Evolutionary conservation across 108 stramenopile species (phyloP).

Genomic region (Cyclotella distinguenda): DNA sequence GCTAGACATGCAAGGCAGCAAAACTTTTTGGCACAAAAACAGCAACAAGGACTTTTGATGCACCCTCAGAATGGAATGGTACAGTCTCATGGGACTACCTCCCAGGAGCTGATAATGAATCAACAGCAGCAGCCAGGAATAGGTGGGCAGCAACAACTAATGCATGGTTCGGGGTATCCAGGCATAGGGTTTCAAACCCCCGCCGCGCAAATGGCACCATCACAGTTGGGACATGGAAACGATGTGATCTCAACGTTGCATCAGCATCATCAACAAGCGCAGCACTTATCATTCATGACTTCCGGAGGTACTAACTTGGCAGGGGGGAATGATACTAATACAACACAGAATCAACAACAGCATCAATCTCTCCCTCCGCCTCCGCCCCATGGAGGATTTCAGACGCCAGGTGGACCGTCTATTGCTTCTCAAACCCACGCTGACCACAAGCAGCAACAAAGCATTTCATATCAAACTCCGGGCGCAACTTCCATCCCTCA

Average conservation of each 20-base stretch:
- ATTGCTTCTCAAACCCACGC: not conserved
- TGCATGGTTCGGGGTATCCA: conserved; percentile 31
- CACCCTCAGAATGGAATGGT: conserved; percentile 22
- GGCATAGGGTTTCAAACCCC: conserved; percentile 24
- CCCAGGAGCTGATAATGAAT: not conserved
- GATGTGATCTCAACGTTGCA: conserved; percentile 30
- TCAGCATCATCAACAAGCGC: conserved; percentile 27
- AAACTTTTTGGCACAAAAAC: conserved; percentile 57
- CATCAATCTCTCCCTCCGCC: not conserved
- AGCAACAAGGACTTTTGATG: conserved; percentile 35
- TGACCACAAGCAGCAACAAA: conserved; percentile 11
- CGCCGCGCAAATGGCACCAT: conserved; percentile 2
- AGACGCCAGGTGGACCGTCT: not conserved
- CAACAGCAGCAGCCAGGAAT: conserved; percentile 33
- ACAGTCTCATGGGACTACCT: conserved; percentile 24
- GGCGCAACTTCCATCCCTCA: not conserved
- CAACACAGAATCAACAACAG: too few relatives aligned
- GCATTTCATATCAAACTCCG: conserved; percentile 9
- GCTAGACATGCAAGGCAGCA: conserved; percentile 74
- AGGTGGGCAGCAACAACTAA: conserved; percentile 24
- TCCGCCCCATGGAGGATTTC: not conserved
- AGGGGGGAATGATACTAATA: not conserved
- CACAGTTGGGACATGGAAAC: conserved; percentile 10
- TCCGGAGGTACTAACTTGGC: not conserved
- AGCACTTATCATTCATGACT: not conserved